Base-by-base conservation (phyloP, 164 flowering plant species). In the Magnolia sinica region DNA sequence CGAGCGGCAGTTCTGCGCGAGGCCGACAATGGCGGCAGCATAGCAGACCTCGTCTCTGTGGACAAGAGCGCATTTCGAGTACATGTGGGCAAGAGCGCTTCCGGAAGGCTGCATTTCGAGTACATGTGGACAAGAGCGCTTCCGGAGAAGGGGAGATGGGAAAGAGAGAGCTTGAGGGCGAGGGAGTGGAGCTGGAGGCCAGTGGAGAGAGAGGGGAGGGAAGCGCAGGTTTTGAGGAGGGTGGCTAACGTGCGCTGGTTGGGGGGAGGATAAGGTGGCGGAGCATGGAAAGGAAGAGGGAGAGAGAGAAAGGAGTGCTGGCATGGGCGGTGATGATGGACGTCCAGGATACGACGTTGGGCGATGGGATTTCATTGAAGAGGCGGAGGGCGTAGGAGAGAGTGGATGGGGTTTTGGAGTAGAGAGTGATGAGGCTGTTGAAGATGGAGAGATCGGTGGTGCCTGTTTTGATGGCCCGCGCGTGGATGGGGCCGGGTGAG, bases 301-400 rank as follows among this genome's bases (percentile, higher is more conserved):
- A 80, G 72, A 89, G 81, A 76, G 93, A 71, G 69, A 67, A 70
- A 3, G 76, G 65, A 71, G 90, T 65, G 79, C 67, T 58, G 81
- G 88, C 71, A 77, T 83, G 80, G 24, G 86, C 88, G 19, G 92
- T 86, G 82, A 91, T 87, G 70, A 90, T 85, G 68, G 94, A 76
- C 1, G 97, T 88, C 95, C 95, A 92, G 74, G 97, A 86, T 73
- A 88, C 95, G 51, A 88, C 82, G 82, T 86, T 85, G 61, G 93
- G 97, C 1, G 78, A 80, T 3, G 87, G 84, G 83, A 91, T 85
- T 61, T 83, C 85, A 72, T 70, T 64, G 85, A 90, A 87, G 78
- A 87, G 73, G 14, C 74, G 83, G 58, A 72, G 67, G 31, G 91
- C 76, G 76, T 82, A 68, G 67, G 86, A 68, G 7, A 68, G 73